Evolutionary conservation across 805 yeast species (phyloP), one percentile per base, ranked within the genome.

Genomic region (Pichia paraexigua): DNA sequence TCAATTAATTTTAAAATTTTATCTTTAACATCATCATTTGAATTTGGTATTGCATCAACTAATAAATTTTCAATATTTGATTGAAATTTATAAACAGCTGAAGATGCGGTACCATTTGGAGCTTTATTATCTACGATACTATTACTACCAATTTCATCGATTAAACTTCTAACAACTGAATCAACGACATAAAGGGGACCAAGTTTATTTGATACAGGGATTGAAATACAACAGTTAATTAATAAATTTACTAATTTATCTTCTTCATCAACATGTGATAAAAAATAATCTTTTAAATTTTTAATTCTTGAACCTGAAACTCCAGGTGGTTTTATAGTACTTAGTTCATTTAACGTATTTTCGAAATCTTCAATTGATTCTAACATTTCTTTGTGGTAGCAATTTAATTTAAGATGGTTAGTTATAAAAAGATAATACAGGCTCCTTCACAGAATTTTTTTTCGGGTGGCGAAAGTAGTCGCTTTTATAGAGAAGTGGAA

Each of bases 251-350:
- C 75, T 49, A 87, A 67, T 55, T 75, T 73, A 25, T 84, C 73
- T 58, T 67, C 70, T 41, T 65, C 64, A 45, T 55, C 53, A 41
- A 85, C 85, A 66, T 89, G 79, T 58, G 77, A 78, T 54, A 83
- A 74, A 52, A 96, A 95, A 55, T 87, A 66, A 52, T 87, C 85
- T 45, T 92, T 87, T 64, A 91, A 73, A 63, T 83, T 83, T 67
- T 87, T 87, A 69, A 92, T 94, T 72, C 97, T 89, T 51, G 96
- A 82, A 43, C 98, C 98, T 28, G 97, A 90, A 49, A 92, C 94
- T 54, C 99, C 98, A 15, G 92, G 92, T 17, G 96, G 80, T 68
- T 83, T 85, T 60, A 85, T 70, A 7, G 77, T 73, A 28, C 77
- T 72, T 49, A 79, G 64, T 62, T 78, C 82, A 56, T 72, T 73